phyloP scores from a whole-genome alignment of 768 basidiomycete genomes.

The Boletus pseudo-olivaceus region DNA sequence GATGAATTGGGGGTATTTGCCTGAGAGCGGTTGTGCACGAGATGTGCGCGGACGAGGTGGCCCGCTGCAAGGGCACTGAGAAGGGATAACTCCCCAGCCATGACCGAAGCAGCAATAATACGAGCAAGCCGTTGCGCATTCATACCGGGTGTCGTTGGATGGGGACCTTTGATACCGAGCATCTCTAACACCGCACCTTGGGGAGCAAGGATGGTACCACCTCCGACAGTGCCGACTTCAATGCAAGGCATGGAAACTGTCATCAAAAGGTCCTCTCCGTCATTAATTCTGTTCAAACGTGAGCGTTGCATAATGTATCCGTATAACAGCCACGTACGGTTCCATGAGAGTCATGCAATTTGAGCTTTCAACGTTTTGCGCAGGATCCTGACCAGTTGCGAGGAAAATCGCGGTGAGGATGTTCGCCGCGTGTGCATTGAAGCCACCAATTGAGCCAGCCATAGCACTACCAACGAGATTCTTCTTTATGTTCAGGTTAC shows the following conservation, averaged over 20 bases:
- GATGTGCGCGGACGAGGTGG: slow-evolving; percentile 89
- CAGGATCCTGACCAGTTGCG: slow-evolving; percentile 97
- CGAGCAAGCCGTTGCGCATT: slow-evolving; percentile 89
- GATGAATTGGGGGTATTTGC: slow-evolving; percentile 72
- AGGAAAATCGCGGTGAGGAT: slow-evolving; percentile 94
- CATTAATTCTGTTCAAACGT: slow-evolving; percentile 61
- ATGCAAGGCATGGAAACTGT: slow-evolving; percentile 98
- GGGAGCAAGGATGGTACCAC: slow-evolving; percentile 89
- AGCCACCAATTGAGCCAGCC: slow-evolving; percentile 97
- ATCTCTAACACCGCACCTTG: slow-evolving; percentile 90
- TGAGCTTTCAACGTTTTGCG: slow-evolving; percentile 98
- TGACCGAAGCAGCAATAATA: slow-evolving; percentile 87
- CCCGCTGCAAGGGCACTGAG: slow-evolving; percentile 92
- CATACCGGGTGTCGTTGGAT: slow-evolving; percentile 79
- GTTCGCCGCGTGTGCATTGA: slow-evolving; percentile 98
- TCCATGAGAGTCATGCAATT: slow-evolving; percentile 99
- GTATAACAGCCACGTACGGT: slow-evolving; percentile 53
- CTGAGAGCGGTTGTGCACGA: slow-evolving; percentile 86
- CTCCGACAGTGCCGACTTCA: slow-evolving; percentile 97
- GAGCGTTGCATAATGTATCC: slow-evolving; percentile 1
- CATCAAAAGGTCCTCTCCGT: slow-evolving; percentile 86
- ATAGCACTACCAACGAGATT: slow-evolving; percentile 96
- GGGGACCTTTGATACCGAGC: slow-evolving; percentile 90
- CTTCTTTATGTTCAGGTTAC: slow-evolving; percentile 94
- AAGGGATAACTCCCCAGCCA: slow-evolving; percentile 95